phyloP scores from a whole-genome alignment of 192 early-diverging fungal species.

The Umbelopsis vinacea region DNA sequence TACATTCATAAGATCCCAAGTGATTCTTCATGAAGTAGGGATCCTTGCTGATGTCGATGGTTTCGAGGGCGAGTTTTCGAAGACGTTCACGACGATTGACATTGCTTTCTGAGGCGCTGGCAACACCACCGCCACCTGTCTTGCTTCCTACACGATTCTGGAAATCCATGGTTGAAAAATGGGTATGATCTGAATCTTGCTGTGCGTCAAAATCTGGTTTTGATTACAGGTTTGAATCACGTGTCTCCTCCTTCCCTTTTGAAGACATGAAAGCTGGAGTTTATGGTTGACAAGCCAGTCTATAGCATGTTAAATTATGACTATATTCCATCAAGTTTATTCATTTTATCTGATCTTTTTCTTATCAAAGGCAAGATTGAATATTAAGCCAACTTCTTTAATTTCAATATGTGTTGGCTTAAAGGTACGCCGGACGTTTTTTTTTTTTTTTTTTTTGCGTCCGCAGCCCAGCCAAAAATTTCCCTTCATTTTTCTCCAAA shows the following conservation, averaged over 20 bases:
- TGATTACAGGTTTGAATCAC: background rate
- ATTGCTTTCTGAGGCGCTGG: conserved; percentile 82
- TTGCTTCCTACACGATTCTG: conserved; percentile 94
- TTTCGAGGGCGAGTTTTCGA: conserved; percentile 92
- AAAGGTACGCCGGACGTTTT: too few relatives aligned
- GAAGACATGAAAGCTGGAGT: too few relatives aligned
- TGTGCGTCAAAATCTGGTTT: background rate
- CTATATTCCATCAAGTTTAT: too few relatives aligned
- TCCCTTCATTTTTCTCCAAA: too few relatives aligned
- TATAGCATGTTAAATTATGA: too few relatives aligned
- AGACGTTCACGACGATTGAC: conserved; percentile 94
- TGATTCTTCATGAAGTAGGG: conserved; percentile 98
- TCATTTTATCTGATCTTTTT: too few relatives aligned
- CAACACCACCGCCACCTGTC: conserved; percentile 86
- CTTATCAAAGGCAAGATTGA: too few relatives aligned
- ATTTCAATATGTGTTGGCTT: too few relatives aligned
- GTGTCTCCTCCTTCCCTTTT: background rate
- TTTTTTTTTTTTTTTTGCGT: too few relatives aligned
- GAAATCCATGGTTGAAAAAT: conserved; percentile 58
- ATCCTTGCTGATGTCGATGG: conserved; percentile 94
- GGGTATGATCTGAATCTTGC: background rate
- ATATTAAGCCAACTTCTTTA: too few relatives aligned
- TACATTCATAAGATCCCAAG: conserved; percentile 80
- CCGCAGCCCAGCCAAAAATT: too few relatives aligned
- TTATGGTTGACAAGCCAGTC: background rate